These are phyloP conservation scores for Diddensiella transvaalensis DNA, from an alignment of 805 yeast genomes.

Conservation along the genomic window DNA sequence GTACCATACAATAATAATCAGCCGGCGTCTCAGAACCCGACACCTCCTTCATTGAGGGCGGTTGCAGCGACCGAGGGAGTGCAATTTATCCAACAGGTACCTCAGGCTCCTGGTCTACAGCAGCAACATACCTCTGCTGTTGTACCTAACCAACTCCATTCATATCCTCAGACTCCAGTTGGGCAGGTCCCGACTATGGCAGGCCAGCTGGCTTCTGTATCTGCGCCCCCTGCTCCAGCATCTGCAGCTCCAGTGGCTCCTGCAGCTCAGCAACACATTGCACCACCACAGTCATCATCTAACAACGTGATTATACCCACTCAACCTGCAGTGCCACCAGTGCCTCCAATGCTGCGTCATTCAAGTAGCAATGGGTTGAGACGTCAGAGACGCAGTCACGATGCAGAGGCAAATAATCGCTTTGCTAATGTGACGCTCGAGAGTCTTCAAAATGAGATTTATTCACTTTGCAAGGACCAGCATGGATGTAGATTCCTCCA, in stretches of 20 bases:
- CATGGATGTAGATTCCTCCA: conserved; percentile 95
- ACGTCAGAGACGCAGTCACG: not conserved
- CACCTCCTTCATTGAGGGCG: not conserved
- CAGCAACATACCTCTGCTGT: not conserved
- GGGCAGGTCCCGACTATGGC: conserved; percentile 3
- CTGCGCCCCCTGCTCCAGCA: not conserved
- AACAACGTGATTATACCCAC: too few species aligned
- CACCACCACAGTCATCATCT: not conserved
- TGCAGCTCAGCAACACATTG: too few species aligned
- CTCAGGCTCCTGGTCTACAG: not conserved
- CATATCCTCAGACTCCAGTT: not conserved
- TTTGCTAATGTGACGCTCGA: conserved; percentile 43
- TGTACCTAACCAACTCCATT: not conserved
- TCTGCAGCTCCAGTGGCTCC: conserved; percentile 1
- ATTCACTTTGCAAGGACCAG: conserved; percentile 85
- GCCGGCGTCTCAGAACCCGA: not conserved
- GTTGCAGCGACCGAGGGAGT: not conserved
- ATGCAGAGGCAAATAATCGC: conserved; percentile 15
- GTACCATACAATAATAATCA: conserved; percentile 2
- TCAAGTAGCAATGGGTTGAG: conserved; percentile 6
- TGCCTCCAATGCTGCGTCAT: not conserved
- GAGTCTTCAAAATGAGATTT: conserved; percentile 56
- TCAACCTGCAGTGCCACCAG: conserved; percentile 2
- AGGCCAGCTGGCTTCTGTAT: not conserved
- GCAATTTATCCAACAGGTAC: not conserved